These are phyloP conservation scores for Antrodiella citrinella DNA, from an alignment of 768 basidiomycete genomes.

Conservation along the genomic window DNA sequence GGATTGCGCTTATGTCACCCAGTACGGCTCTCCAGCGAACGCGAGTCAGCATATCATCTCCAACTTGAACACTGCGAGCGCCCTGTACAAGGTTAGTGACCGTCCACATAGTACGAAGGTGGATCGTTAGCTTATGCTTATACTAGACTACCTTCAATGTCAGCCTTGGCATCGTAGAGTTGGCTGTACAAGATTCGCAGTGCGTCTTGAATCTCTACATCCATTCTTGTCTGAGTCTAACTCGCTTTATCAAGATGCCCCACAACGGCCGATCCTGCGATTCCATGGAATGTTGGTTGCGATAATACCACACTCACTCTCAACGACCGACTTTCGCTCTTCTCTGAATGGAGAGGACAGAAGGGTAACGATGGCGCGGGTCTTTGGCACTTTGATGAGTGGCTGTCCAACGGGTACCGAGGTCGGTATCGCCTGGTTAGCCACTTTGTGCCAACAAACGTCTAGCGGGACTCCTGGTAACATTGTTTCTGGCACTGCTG, in stretches of 20 bases:
- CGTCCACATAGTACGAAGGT: background rate
- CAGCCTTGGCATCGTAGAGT: constrained; percentile 74
- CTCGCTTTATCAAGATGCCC: constrained; percentile 51
- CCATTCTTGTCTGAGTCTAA: background rate
- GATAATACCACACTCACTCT: constrained; percentile 36
- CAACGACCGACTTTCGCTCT: constrained; percentile 65
- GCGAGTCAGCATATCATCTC: constrained; percentile 71
- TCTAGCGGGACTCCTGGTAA: constrained; percentile 38
- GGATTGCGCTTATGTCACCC: constrained; percentile 69
- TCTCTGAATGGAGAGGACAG: constrained; percentile 74
- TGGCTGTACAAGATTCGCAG: constrained; percentile 59
- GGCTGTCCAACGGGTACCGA: constrained; percentile 75
- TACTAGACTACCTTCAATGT: constrained; percentile 68
- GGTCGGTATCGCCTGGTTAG: constrained; percentile 86
- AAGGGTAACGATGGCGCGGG: constrained; percentile 70
- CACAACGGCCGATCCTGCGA: constrained; percentile 34
- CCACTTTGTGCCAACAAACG: constrained; percentile 58
- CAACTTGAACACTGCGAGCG: constrained; percentile 72
- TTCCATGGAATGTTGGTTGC: constrained; percentile 77
- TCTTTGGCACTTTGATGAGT: constrained; percentile 83
- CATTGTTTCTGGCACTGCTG: constrained; percentile 71
- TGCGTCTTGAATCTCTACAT: constrained; percentile 20
- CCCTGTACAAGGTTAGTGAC: constrained; percentile 51
- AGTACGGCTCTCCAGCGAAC: constrained; percentile 54
- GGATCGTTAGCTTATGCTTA: background rate